A percentile compares a stretch with the other conserved stretches of the same genome.
phyloP scores from a whole-genome alignment of 805 yeast species.

The Candida koratica region DNA sequence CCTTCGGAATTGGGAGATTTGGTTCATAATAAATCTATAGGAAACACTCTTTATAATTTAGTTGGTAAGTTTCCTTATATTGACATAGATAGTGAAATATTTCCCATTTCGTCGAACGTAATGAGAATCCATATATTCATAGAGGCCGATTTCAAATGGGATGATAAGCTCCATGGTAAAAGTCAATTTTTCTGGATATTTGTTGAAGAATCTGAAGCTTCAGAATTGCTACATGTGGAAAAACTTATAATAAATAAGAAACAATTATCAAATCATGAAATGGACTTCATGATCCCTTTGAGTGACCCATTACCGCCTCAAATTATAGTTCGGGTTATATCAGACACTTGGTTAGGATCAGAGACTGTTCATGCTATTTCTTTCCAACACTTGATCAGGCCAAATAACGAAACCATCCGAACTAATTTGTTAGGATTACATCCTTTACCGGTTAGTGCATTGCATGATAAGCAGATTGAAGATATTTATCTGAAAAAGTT shows the following conservation, averaged over 20 bases:
- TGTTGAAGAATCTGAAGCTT: slow-evolving; percentile 79
- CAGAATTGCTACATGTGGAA: slow-evolving; percentile 75
- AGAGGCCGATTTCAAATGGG: slow-evolving; percentile 84
- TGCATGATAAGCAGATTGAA: slow-evolving; percentile 66
- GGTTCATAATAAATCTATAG: slow-evolving; percentile 79
- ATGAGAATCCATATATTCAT: slow-evolving; percentile 72
- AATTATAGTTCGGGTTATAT: slow-evolving; percentile 69
- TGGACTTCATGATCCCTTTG: slow-evolving; percentile 91
- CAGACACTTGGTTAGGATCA: slow-evolving; percentile 88
- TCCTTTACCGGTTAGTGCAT: slow-evolving; percentile 81
- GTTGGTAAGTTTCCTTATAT: slow-evolving; percentile 74
- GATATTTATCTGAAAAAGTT: slow-evolving; percentile 63
- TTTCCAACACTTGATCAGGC: slow-evolving; percentile 85
- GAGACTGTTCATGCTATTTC: slow-evolving; percentile 75
- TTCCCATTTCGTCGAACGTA: slow-evolving; percentile 84
- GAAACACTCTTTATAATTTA: slow-evolving; percentile 53
- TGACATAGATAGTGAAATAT: slow-evolving; percentile 71
- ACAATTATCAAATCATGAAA: slow-evolving; percentile 56
- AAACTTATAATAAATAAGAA: slow-evolving; percentile 64
- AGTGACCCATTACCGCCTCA: slow-evolving; percentile 90
- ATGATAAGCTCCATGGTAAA: slow-evolving; percentile 70
- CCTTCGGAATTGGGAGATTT: slow-evolving; percentile 81
- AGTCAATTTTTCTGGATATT: slow-evolving; percentile 89
- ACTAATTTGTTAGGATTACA: slow-evolving; percentile 76
- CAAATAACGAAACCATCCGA: slow-evolving; percentile 79